Percentiles rank a stretch among this genome's conserved stretches.
Conservation (phyloP, 306 rosid species). For the Castanea crenata region DNA sequence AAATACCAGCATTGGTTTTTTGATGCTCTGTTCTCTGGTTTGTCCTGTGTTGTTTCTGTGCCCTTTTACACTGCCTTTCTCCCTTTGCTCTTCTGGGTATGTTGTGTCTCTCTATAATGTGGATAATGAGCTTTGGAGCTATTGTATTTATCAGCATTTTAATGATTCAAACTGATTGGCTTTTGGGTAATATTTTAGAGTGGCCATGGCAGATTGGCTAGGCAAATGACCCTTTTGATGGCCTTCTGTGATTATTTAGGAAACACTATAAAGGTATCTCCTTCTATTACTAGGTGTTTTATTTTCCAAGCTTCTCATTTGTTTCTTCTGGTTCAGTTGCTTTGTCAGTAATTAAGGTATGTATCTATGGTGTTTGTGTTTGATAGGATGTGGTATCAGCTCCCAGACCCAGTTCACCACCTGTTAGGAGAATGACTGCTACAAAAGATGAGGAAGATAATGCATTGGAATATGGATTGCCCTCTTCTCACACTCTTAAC, state of each 20-base stretch:
- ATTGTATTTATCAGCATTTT: neutral
- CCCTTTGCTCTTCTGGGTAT: conserved; percentile 90
- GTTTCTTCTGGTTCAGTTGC: neutral
- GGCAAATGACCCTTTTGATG: conserved; percentile 94
- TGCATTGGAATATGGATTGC: conserved; percentile 93
- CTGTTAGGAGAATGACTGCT: conserved; percentile 78
- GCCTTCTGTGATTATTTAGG: conserved; percentile 92
- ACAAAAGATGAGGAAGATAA: conserved; percentile 94
- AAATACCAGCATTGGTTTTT: conserved; percentile 47
- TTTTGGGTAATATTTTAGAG: conserved; percentile 51
- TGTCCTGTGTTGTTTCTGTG: conserved; percentile 88
- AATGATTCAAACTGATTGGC: conserved; percentile 2
- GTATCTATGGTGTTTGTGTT: conserved; percentile 16
- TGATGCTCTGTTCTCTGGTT: conserved; percentile 69
- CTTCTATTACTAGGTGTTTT: conserved; percentile 4
- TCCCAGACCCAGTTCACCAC: conserved; percentile 91
- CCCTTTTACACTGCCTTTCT: conserved; percentile 96
- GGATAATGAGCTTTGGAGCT: neutral
- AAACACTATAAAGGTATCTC: conserved; percentile 70
- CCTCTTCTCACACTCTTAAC: conserved; percentile 95
- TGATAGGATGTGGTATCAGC: conserved; percentile 88
- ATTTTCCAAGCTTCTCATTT: conserved; percentile 1
- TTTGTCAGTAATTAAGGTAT: neutral
- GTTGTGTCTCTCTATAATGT: conserved; percentile 10
- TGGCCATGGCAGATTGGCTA: conserved; percentile 95